phyloP scores from a whole-genome alignment of 2,329 filamentous ascomycete genomes.

The Sphaceloma murrayae region DNA sequence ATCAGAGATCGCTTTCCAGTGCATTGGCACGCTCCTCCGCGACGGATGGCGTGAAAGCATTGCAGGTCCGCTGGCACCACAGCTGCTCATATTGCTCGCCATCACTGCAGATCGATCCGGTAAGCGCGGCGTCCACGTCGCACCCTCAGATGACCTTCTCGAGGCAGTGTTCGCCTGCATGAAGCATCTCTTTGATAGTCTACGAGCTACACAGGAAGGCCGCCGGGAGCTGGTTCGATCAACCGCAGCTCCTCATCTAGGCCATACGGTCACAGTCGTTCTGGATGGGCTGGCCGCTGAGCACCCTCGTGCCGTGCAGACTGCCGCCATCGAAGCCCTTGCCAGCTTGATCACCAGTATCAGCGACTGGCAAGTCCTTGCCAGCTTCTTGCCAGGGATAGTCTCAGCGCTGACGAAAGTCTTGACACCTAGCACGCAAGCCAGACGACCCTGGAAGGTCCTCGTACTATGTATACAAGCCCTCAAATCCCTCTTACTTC shows the following conservation, averaged over 20 bases:
- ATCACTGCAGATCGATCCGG: slow-evolving; percentile 69
- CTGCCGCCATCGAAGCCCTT: slow-evolving; percentile 58
- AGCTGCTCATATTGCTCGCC: slow-evolving; percentile 75
- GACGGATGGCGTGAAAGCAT: slow-evolving; percentile 71
- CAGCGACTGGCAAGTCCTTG: slow-evolving; percentile 62
- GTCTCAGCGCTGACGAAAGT: slow-evolving; percentile 72
- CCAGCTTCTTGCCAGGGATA: slow-evolving; percentile 79
- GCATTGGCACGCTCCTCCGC: slow-evolving; percentile 61
- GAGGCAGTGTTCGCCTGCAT: slow-evolving; percentile 63
- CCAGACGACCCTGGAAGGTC: slow-evolving; percentile 52
- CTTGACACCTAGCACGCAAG: slow-evolving; percentile 57
- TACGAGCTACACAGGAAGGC: slow-evolving; percentile 42
- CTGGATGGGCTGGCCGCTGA: slow-evolving; percentile 63
- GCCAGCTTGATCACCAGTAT: slow-evolving; percentile 53
- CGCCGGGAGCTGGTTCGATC: slow-evolving; percentile 44
- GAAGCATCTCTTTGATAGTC: slow-evolving; percentile 52
- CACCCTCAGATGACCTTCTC: slow-evolving; percentile 64
- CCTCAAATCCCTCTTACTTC: slow-evolving; percentile 20
- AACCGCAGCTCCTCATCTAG: slow-evolving; percentile 63
- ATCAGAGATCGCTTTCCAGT: slow-evolving; percentile 67
- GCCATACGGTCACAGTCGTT: slow-evolving; percentile 71
- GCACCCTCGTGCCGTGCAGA: slow-evolving; percentile 56
- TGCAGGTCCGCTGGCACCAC: slow-evolving; percentile 62
- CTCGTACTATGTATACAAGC: slow-evolving; percentile 36
- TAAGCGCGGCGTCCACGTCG: slow-evolving; percentile 41